Percentiles rank a stretch among this genome's conserved stretches.
phyloP scores from a whole-genome alignment of 2,329 filamentous ascomycete species.

The Calonectria honghensis region DNA sequence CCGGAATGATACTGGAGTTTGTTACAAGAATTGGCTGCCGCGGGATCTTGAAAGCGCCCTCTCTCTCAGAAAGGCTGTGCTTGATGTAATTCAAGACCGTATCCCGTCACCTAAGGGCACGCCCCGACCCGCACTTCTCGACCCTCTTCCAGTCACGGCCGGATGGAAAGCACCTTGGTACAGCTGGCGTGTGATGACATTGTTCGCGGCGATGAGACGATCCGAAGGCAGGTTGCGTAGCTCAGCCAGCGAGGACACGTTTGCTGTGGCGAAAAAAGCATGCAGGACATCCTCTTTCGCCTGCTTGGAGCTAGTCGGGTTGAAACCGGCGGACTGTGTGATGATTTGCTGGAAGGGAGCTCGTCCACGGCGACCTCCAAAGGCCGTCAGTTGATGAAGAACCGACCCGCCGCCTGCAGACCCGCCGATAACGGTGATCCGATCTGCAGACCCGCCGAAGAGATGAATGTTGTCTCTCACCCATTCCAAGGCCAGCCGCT shows the following conservation, averaged over 20 bases:
- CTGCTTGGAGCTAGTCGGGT: not conserved
- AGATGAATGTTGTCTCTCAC: slow-evolving; percentile 65
- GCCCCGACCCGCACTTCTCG: not conserved
- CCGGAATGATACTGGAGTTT: not conserved
- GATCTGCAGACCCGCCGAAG: slow-evolving; percentile 65
- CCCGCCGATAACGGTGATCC: slow-evolving; percentile 68
- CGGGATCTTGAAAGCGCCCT: not conserved
- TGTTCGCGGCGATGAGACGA: not conserved
- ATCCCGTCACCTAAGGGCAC: not conserved
- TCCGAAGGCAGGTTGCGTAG: not conserved
- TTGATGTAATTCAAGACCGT: not conserved
- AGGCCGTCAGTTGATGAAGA: slow-evolving; percentile 56
- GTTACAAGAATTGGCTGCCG: not conserved
- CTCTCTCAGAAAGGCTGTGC: not conserved
- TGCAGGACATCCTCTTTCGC: not conserved
- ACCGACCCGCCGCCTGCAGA: slow-evolving; percentile 66
- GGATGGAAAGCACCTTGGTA: not conserved
- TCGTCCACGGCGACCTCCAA: not conserved
- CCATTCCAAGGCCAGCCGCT: slow-evolving; percentile 67
- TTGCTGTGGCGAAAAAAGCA: not conserved
- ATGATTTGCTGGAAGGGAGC: slow-evolving; percentile 1
- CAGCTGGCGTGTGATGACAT: not conserved
- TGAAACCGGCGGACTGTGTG: not conserved
- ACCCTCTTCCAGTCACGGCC: not conserved
- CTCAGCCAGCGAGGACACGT: not conserved